A percentile compares a stretch with the other conserved stretches of the same genome.
phyloP scores from a whole-genome alignment of 257 asterid species.

The Scutellaria barbata region DNA sequence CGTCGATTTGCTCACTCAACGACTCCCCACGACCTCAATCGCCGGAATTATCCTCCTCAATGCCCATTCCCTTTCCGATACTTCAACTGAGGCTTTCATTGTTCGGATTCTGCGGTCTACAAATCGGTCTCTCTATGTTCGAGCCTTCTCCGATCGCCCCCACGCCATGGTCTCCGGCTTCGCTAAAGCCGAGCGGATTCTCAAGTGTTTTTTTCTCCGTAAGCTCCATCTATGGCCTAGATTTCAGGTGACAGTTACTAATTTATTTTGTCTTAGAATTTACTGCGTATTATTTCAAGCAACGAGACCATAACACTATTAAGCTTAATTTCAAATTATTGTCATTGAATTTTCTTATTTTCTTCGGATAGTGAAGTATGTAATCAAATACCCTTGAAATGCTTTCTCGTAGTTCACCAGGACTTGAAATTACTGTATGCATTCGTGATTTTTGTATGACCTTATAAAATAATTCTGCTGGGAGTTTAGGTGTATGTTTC shows the following conservation, averaged over 20 bases:
- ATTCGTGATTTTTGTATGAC: background rate
- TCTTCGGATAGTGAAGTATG: background rate
- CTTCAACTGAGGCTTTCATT: conserved; percentile 93
- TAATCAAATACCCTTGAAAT: conserved; percentile 22
- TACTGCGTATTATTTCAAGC: background rate
- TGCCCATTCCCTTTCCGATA: conserved; percentile 82
- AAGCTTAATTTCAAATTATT: background rate
- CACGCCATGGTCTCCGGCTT: conserved; percentile 89
- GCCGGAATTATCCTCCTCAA: conserved; percentile 81
- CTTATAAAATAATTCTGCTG: background rate
- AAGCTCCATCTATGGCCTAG: conserved; percentile 99
- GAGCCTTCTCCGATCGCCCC: conserved; percentile 92
- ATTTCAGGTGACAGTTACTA: conserved; percentile 65
- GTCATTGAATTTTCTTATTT: background rate
- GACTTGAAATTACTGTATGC: background rate
- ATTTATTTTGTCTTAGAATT: background rate
- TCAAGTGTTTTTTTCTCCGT: conserved; percentile 80
- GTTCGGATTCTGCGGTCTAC: conserved; percentile 73
- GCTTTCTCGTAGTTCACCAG: background rate
- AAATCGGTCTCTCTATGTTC: conserved; percentile 65
- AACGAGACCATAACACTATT: background rate
- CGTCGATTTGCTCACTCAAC: conserved; percentile 83
- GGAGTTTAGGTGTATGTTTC: conserved; percentile 80
- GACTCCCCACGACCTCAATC: conserved; percentile 66
- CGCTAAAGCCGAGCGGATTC: conserved; percentile 84